These are phyloP conservation scores for Halophytophthora batemanensis DNA, from an alignment of 352 stramenopile species.

Conservation along the genomic window DNA sequence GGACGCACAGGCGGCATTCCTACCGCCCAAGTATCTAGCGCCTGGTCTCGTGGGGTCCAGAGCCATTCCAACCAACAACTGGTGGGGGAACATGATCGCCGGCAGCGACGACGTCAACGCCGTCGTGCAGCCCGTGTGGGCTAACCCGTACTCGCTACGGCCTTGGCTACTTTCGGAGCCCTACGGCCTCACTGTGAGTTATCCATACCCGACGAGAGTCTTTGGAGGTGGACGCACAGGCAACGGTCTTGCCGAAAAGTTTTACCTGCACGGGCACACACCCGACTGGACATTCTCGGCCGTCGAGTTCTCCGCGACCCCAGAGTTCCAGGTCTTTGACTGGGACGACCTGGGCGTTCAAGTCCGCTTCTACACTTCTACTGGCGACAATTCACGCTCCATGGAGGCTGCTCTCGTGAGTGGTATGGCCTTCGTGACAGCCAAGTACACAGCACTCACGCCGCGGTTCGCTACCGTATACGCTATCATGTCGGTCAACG, in stretches of 20 bases:
- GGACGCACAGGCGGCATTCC: slow-evolving; percentile 21
- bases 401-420: slow-evolving; percentile 33
- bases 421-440: slow-evolving; percentile 47
- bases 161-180: slow-evolving; percentile 16
- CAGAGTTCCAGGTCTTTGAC: slow-evolving; percentile 23
- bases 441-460: slow-evolving; percentile 32
- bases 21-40: slow-evolving; percentile 35
- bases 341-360: slow-evolving; percentile 37
- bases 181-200: slow-evolving; percentile 37
- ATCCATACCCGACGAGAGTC: slow-evolving; percentile 31
- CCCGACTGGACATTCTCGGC: slow-evolving; percentile 42
- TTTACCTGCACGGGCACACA: slow-evolving; percentile 28
- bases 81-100: slow-evolving; percentile 59
- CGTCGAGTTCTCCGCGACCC: slow-evolving; percentile 24
- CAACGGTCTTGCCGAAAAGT: slow-evolving; percentile 25
- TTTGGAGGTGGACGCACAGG: slow-evolving; percentile 28
- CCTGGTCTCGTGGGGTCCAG: slow-evolving; percentile 23
- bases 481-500: slow-evolving; percentile 36
- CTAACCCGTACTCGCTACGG: slow-evolving; percentile 46
- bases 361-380: slow-evolving; percentile 20
- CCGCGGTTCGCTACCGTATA: slow-evolving; percentile 24
- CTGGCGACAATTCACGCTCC: slow-evolving; percentile 8
- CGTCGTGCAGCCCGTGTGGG: slow-evolving; percentile 39
- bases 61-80: slow-evolving; percentile 52
- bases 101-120: slow-evolving; percentile 9